Percentiles rank a stretch among this genome's conserved stretches.
These are phyloP conservation scores for Botrytis pseudocinerea DNA, from an alignment of 2,329 filamentous ascomycete species.

Conservation along the genomic window DNA sequence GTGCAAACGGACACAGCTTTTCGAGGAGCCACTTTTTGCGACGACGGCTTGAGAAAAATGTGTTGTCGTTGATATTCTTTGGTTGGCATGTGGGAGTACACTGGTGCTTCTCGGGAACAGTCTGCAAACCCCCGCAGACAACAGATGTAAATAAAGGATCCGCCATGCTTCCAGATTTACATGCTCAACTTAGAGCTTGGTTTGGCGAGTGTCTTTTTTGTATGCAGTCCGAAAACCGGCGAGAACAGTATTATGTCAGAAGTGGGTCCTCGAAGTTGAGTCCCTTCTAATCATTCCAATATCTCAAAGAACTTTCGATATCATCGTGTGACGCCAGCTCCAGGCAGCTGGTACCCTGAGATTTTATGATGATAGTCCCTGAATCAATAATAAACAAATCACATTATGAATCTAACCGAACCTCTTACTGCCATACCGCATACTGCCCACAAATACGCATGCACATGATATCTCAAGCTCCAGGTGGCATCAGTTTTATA, in stretches of 20 bases:
- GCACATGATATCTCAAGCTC: neutral
- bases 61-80: neutral
- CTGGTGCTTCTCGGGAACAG: neutral
- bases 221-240: neutral
- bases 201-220: fast-evolving
- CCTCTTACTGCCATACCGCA: neutral
- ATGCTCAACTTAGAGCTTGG: too few relatives aligned
- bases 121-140: neutral
- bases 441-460: neutral
- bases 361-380: neutral
- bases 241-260: neutral
- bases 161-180: too few relatives aligned
- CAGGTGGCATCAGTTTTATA: neutral
- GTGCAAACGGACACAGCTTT: neutral
- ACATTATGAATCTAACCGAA: neutral
- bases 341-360: too few relatives aligned
- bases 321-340: neutral
- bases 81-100: neutral
- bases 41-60: neutral
- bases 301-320: neutral
- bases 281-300: neutral
- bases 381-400: neutral
- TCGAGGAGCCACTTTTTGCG: too few relatives aligned
- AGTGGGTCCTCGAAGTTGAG: neutral
- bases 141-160: neutral